Evolutionary conservation across 2,329 filamentous ascomycete genomes (phyloP), one percentile per base, ranked within the genome.

Genomic region (Macroventuria anomochaeta): DNA sequence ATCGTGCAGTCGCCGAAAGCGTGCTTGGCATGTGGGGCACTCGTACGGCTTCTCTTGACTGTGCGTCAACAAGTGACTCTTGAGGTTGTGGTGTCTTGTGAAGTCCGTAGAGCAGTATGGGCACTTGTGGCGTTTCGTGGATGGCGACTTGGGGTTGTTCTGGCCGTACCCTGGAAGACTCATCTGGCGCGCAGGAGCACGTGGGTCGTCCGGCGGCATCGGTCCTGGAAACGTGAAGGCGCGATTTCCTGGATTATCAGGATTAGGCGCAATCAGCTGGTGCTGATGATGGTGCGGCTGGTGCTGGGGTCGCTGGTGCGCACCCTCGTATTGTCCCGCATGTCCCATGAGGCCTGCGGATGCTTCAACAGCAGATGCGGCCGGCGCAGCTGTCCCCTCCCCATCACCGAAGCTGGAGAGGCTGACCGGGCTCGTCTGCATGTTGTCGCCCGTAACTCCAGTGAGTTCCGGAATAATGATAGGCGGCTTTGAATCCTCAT

Each of bases 31-130:
- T n/a, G 90, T 91, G 58, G 91, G 88, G 72, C 95, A 99, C 23
- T 95, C 85, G 70, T 95, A 99, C 0, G 95, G 95, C 76, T 99
- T 99, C 75, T 99, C 95, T 80, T 99, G 93, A 68, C 93, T 97
- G 75, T 97, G 95, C 0, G 95, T 97, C 71, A 99, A 85, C 52
- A 99, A 83, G 77, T 99, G 95, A 64, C 92, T 97, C 78, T 97
- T 99, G 23, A 97, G 84, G 69, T 99, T 97, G 73, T 97, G 95
- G 72, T 97, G 95, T 37, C 95, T 86, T 23, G 95, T 99, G 65
- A 99, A 99, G 69, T 96, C 95, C 5, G 95, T 97, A 32, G 91
- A 86, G 80, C 95, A 99, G 74, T 96, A 96, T 0, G 91, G 93
- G 70, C 95, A 99, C 75, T 95, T 96, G 79, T 99, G 93, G 69